Percentiles rank a stretch among this genome's conserved stretches.
These are phyloP conservation scores for Phialophora tarda DNA, from an alignment of 2,329 filamentous ascomycete species.

Conservation along the genomic window DNA sequence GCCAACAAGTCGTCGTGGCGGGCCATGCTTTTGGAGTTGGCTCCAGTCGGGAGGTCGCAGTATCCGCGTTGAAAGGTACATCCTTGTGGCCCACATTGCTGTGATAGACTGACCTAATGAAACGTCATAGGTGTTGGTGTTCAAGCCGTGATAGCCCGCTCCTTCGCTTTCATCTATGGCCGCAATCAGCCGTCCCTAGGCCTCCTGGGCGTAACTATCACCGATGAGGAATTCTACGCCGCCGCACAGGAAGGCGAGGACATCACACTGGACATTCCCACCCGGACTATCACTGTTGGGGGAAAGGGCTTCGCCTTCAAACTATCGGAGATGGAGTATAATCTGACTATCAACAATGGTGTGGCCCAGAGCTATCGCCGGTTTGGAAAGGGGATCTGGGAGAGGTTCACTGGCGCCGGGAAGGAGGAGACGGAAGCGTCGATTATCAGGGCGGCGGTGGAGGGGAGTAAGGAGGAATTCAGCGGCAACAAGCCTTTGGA, in stretches of 20 bases:
- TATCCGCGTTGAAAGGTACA: constrained; percentile 47
- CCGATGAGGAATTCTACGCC: constrained; percentile 49
- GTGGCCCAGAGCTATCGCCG: constrained; percentile 38
- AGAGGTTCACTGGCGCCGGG: constrained; percentile 19
- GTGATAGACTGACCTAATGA: neutral
- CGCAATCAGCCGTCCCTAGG: constrained; percentile 55
- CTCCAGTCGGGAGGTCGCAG: constrained; percentile 54
- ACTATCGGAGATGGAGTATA: constrained; percentile 60
- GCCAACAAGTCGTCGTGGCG: constrained; percentile 45
- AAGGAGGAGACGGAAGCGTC: constrained; percentile 5
- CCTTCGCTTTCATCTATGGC: constrained; percentile 55
- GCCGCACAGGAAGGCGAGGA: constrained; percentile 44
- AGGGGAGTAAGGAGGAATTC: constrained; percentile 2
- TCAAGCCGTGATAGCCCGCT: constrained; percentile 52
- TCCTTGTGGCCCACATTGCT: neutral
- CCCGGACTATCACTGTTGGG: constrained; percentile 22
- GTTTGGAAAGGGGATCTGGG: constrained; percentile 33
- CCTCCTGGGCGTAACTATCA: constrained; percentile 52
- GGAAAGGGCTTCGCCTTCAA: constrained; percentile 57
- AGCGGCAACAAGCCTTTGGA: constrained; percentile 15
- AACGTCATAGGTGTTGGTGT: constrained; percentile 42
- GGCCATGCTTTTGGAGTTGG: constrained; percentile 56
- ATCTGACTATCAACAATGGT: constrained; percentile 55
- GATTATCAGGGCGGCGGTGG: constrained; percentile 7
- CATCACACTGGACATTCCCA: constrained; percentile 48